phyloP scores from a whole-genome alignment of 2,329 filamentous ascomycete genomes.

The Erysiphe neolycopersici region DNA sequence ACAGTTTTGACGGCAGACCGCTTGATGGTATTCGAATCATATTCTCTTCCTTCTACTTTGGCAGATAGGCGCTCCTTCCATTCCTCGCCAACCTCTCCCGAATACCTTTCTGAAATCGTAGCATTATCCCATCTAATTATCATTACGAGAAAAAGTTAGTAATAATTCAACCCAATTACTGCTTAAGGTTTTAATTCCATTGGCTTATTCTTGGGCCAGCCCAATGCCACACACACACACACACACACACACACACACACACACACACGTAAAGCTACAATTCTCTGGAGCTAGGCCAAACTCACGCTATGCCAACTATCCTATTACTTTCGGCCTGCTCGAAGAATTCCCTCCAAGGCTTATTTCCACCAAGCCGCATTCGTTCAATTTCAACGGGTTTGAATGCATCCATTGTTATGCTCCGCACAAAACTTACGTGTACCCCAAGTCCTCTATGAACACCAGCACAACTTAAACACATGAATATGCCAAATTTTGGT shows the following conservation, averaged over 20 bases:
- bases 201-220: too few species aligned
- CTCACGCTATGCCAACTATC: conserved; percentile 27
- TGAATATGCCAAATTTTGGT: conserved; percentile 95
- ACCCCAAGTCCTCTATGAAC: conserved; percentile 87
- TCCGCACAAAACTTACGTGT: conserved; percentile 94
- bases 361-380: conserved; percentile 82
- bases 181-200: too few species aligned
- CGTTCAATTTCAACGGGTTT: conserved; percentile 77
- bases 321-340: conserved; percentile 40
- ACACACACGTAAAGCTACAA: neutral
- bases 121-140: conserved; percentile 38
- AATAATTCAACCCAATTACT: neutral
- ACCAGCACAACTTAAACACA: conserved; percentile 87
- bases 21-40: conserved; percentile 27
- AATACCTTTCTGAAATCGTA: conserved; percentile 74
- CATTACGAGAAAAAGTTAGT: neutral
- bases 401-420: conserved; percentile 97
- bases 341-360: conserved; percentile 68
- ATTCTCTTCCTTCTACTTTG: conserved; percentile 71
- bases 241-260: neutral
- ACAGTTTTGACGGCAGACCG: conserved; percentile 1
- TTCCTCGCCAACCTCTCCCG: conserved; percentile 73
- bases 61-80: conserved; percentile 76
- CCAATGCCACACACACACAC: neutral
- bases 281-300: neutral